These are phyloP conservation scores for Phytopythium helicoides DNA, from an alignment of 352 stramenopile genomes.

Conservation along the genomic window DNA sequence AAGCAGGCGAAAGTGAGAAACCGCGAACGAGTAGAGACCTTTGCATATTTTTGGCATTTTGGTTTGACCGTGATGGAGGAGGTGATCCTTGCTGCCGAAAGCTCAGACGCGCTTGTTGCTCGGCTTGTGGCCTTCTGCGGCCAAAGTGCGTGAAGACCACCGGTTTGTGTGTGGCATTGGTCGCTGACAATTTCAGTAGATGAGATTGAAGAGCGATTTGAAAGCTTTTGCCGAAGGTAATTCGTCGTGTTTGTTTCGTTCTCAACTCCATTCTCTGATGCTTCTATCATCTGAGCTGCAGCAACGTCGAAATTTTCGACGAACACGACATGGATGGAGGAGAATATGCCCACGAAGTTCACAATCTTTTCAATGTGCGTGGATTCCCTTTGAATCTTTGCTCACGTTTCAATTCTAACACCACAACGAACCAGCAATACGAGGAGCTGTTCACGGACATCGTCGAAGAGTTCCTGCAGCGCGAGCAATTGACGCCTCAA, in stretches of 20 bases:
- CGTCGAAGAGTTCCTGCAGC: conserved; percentile 36
- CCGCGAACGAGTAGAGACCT: not conserved
- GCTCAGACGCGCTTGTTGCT: conserved; percentile 38
- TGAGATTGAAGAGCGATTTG: conserved; percentile 17
- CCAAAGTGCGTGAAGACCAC: conserved; percentile 14
- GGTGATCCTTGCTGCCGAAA: conserved; percentile 36
- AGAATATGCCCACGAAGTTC: conserved; percentile 38
- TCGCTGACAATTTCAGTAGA: conserved; percentile 8
- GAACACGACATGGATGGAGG: conserved; percentile 25
- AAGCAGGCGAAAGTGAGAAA: not conserved
- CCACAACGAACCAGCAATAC: conserved; percentile 26
- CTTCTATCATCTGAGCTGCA: conserved; percentile 5
- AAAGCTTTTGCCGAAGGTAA: conserved; percentile 18
- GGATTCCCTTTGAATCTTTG: not conserved
- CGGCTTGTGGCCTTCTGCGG: conserved; percentile 38
- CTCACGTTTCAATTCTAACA: not conserved
- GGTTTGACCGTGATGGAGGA: conserved; percentile 28
- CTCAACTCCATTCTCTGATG: not conserved
- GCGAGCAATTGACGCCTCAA: conserved; percentile 40
- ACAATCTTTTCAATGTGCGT: conserved; percentile 43
- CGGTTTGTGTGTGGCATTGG: not conserved
- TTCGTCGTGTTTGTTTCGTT: not conserved
- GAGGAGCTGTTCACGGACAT: conserved; percentile 47
- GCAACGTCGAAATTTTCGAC: conserved; percentile 34
- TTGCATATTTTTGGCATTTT: not conserved